Percentiles rank a stretch among this genome's conserved stretches.
These are phyloP conservation scores for Taiozyma sp. DNA, from an alignment of 1,139 yeast species.

Conservation along the genomic window DNA sequence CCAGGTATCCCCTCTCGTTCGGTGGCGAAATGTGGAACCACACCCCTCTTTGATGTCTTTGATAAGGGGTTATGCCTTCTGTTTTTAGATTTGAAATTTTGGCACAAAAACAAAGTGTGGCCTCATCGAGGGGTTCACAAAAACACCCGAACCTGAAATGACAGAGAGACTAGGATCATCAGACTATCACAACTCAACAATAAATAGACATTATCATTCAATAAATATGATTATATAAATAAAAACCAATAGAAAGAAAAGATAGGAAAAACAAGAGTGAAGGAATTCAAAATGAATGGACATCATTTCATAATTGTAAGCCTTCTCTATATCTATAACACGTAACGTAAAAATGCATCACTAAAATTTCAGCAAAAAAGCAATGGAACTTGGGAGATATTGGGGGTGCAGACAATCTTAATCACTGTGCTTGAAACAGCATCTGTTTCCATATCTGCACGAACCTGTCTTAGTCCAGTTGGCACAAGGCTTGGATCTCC, in stretches of 20 bases:
- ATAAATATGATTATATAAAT: neutral
- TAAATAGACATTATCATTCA: neutral
- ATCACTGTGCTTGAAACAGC: conserved; percentile 82
- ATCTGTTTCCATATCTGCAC: conserved; percentile 87
- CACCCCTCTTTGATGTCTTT: no score
- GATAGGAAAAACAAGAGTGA: neutral
- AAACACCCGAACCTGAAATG: neutral
- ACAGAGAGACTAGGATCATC: neutral
- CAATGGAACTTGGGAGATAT: neutral
- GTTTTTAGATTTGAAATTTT: neutral
- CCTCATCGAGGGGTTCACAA: neutral
- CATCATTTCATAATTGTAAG: neutral
- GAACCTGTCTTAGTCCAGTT: conserved; percentile 82
- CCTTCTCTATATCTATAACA: neutral
- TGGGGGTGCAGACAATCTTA: conserved; percentile 1
- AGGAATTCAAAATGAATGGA: neutral
- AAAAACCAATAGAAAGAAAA: neutral
- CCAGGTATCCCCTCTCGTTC: no score
- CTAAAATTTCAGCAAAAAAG: neutral
- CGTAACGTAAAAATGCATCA: neutral
- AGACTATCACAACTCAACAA: neutral
- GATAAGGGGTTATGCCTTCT: neutral
- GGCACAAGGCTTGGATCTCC: conserved; percentile 89
- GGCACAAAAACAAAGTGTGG: neutral
- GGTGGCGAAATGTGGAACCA: no score